Percentiles rank a stretch among this genome's conserved stretches.
These are phyloP conservation scores for Rhododendron mucronatum DNA, from an alignment of 148 eudicot genomes.

Conservation along the genomic window DNA sequence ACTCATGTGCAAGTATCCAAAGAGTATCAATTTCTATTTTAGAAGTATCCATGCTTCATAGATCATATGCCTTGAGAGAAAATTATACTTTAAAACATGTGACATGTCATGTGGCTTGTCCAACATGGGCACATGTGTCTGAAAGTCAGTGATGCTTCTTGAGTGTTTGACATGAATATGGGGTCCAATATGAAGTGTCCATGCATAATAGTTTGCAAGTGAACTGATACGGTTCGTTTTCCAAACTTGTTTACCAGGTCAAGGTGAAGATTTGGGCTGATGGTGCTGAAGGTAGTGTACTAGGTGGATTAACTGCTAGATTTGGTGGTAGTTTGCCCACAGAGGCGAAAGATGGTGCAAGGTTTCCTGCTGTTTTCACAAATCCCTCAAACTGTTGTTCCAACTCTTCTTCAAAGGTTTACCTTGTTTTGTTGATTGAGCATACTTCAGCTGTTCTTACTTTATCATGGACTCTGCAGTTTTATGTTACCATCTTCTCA, in stretches of 20 bases:
- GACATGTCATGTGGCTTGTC: neutral
- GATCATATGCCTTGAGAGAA: neutral
- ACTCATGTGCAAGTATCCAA: neutral
- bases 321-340: slow-evolving; percentile 65
- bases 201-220: neutral
- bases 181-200: neutral
- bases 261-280: slow-evolving; percentile 63
- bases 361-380: slow-evolving; percentile 32
- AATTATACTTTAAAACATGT: neutral
- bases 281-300: slow-evolving; percentile 43
- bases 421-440: slow-evolving; percentile 1
- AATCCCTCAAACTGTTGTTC: slow-evolving; percentile 68
- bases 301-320: slow-evolving; percentile 52
- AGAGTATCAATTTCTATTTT: neutral
- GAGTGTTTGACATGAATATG: neutral
- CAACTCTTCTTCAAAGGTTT: slow-evolving; percentile 46
- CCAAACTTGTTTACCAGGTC: slow-evolving; percentile 37
- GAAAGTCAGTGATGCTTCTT: neutral
- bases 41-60: neutral
- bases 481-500: neutral
- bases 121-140: neutral
- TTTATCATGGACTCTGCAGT: neutral
- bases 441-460: neutral
- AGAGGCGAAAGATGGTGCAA: slow-evolving; percentile 31
- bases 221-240: neutral